phyloP scores from a whole-genome alignment of 805 yeast genomes.

The Candida ficus region DNA sequence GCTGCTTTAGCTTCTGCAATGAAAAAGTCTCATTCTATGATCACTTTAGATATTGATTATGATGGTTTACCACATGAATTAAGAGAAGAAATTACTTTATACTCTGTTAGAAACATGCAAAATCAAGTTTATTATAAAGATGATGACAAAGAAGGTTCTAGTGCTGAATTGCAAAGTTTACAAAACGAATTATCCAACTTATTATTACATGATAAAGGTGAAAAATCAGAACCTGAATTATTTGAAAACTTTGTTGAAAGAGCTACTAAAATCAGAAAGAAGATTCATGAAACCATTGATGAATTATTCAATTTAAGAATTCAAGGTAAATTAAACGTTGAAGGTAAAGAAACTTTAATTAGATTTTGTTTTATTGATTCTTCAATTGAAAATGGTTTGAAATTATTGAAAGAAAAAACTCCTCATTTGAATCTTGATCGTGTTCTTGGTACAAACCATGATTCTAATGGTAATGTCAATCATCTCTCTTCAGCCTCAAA shows the following conservation, averaged over 20 bases:
- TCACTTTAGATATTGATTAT: slow-evolving; percentile 62
- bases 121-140: slow-evolving; percentile 33
- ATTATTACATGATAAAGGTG: slow-evolving; percentile 37
- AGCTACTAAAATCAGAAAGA: slow-evolving; percentile 31
- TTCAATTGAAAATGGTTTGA: slow-evolving; percentile 53
- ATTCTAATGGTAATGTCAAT: neutral
- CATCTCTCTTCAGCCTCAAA: slow-evolving; percentile 18
- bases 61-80: slow-evolving; percentile 51
- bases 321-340: slow-evolving; percentile 49
- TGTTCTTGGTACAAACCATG: neutral
- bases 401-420: slow-evolving; percentile 28
- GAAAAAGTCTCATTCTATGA: slow-evolving; percentile 54
- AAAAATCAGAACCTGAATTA: slow-evolving; percentile 22
- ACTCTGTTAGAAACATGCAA: slow-evolving; percentile 80
- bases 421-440: slow-evolving; percentile 2
- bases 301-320: slow-evolving; percentile 57
- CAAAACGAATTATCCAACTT: slow-evolving; percentile 43
- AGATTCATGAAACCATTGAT: slow-evolving; percentile 43
- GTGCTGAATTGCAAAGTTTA: slow-evolving; percentile 44
- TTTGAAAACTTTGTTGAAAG: slow-evolving; percentile 32
- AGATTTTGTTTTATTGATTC: slow-evolving; percentile 68
- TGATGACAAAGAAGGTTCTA: neutral
- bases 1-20: slow-evolving; percentile 65
- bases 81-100: slow-evolving; percentile 64
- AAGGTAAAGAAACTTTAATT: slow-evolving; percentile 76